phyloP scores from a whole-genome alignment of 257 asterid species.

The Rauvolfia tetraphylla region DNA sequence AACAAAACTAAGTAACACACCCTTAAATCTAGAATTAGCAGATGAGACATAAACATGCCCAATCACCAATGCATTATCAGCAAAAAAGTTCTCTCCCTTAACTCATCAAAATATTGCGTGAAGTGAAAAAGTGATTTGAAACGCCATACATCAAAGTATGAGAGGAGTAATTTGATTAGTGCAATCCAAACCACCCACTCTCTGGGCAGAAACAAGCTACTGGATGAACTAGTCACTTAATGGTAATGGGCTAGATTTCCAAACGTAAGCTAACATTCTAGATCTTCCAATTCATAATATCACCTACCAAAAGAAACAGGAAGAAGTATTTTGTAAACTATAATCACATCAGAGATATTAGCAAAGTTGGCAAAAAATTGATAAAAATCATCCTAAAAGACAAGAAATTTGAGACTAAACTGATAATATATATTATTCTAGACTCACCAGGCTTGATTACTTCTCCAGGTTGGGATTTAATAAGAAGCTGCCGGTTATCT shows the following conservation, averaged over 20 bases:
- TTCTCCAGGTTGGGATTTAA: conserved; percentile 87
- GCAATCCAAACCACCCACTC: background rate
- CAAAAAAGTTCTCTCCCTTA: background rate
- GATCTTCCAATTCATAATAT: too few species aligned
- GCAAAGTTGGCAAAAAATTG: too few species aligned
- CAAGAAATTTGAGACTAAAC: background rate
- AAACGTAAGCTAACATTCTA: background rate
- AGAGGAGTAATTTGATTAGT: background rate
- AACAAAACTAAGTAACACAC: background rate
- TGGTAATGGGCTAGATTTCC: background rate
- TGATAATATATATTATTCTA: background rate
- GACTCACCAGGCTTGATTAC: conserved; percentile 78
- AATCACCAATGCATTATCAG: background rate
- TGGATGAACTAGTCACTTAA: background rate
- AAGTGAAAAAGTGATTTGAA: background rate
- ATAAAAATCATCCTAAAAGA: background rate
- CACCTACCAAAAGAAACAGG: background rate
- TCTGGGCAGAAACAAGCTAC: background rate
- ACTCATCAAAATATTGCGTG: background rate
- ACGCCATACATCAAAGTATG: background rate
- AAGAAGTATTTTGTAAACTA: background rate
- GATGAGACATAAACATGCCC: background rate
- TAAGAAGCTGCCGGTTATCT: conserved; percentile 80
- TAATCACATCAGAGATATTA: background rate
- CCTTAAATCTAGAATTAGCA: background rate